Conservation (phyloP, 495 filamentous ascomycete genomes). For the Penicillium desertorum region DNA sequence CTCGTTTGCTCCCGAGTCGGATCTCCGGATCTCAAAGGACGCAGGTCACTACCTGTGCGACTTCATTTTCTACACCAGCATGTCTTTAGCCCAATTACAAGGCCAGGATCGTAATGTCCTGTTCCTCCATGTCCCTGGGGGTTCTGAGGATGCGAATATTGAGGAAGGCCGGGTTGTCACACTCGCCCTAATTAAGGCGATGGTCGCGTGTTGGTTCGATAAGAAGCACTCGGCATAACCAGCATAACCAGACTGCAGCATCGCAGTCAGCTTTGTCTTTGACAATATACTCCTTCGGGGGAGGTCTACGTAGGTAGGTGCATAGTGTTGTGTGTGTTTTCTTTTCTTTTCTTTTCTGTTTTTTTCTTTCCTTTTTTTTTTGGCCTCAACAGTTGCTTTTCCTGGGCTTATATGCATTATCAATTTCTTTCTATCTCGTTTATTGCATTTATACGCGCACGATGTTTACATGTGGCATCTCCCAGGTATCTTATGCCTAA, state of each 20-base stretch:
- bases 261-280: not conserved
- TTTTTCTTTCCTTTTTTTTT: not conserved
- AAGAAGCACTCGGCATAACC: slow-evolving; percentile 19
- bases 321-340: not conserved
- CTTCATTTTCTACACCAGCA: slow-evolving; percentile 78
- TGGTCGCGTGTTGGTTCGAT: slow-evolving; percentile 54
- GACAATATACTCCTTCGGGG: not conserved
- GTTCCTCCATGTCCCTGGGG: slow-evolving; percentile 78
- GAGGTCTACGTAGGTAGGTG: not conserved
- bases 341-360: not conserved
- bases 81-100: slow-evolving; percentile 55
- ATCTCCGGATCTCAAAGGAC: slow-evolving; percentile 67
- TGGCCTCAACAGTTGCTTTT: not conserved
- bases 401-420: not conserved
- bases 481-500: not conserved
- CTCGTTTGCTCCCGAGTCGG: slow-evolving; percentile 38
- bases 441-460: slow-evolving; percentile 8
- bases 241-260: slow-evolving; percentile 5
- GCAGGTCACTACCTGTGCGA: slow-evolving; percentile 83
- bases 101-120: slow-evolving; percentile 57
- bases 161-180: slow-evolving; percentile 61
- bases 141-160: slow-evolving; percentile 54
- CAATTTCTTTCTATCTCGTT: not conserved
- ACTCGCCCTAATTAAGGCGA: slow-evolving; percentile 65
- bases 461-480: slow-evolving; percentile 7